Conservation (phyloP, 495 filamentous ascomycete genomes). For the Ramalina peruviana region DNA sequence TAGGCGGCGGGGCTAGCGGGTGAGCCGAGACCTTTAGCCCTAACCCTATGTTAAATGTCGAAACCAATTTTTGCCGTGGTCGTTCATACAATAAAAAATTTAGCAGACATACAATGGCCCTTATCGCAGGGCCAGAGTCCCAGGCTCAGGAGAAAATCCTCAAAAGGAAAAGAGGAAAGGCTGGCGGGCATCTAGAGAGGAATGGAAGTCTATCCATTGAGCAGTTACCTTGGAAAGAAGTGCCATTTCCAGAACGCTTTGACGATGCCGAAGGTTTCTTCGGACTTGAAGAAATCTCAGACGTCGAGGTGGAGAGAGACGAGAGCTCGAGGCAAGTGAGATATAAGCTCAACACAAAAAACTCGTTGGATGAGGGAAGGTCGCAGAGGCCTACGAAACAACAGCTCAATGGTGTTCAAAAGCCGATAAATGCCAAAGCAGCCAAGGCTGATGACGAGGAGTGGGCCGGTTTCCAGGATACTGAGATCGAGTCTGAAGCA, state of each 20-base stretch:
- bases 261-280: slow-evolving; percentile 92
- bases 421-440: neutral
- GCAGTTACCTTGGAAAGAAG: slow-evolving; percentile 66
- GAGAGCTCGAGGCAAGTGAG: slow-evolving; percentile 36
- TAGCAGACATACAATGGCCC: no score
- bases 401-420: neutral
- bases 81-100: no score
- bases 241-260: slow-evolving; percentile 69
- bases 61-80: no score
- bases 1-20: no score
- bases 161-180: no score
- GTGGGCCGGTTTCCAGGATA: slow-evolving; percentile 41
- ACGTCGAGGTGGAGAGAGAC: slow-evolving; percentile 63
- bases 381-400: neutral
- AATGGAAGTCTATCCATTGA: slow-evolving; percentile 33
- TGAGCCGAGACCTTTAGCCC: no score
- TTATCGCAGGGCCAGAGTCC: no score
- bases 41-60: no score
- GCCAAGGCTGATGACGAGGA: slow-evolving; percentile 31
- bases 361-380: neutral
- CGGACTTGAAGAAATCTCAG: slow-evolving; percentile 84
- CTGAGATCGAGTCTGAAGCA: slow-evolving; percentile 15
- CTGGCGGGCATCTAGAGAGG: neutral
- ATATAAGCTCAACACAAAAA: slow-evolving; percentile 4
- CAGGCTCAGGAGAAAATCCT: no score